Evolutionary conservation across 2,329 filamentous ascomycete species (phyloP).

Genomic region (Aspergillus proliferans): DNA sequence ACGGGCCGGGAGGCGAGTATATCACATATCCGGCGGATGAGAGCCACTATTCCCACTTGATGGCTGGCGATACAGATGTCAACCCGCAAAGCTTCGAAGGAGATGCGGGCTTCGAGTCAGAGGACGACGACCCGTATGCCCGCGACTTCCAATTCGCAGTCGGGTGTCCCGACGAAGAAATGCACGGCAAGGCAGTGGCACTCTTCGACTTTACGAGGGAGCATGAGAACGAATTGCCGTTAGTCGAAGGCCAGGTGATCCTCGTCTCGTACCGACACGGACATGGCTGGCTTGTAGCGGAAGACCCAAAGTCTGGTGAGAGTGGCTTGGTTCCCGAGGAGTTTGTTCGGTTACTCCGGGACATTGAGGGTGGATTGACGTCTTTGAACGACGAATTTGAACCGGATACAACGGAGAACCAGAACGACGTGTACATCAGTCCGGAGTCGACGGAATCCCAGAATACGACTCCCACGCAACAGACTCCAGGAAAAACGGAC

Average conservation of each 20-base stretch:
- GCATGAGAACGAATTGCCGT: constrained; percentile 90
- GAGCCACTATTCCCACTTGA: constrained; percentile 49
- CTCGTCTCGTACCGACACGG: constrained; percentile 94
- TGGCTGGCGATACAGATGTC: constrained; percentile 32
- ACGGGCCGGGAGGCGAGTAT: constrained; percentile 72
- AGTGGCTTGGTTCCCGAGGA: constrained; percentile 93
- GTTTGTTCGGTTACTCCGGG: constrained; percentile 84
- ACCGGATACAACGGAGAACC: constrained; percentile 41
- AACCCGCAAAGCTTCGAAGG: constrained; percentile 31
- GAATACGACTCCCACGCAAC: constrained; percentile 1
- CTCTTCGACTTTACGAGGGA: constrained; percentile 92
- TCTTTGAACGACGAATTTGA: constrained; percentile 56
- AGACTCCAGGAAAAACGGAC: constrained; percentile 3
- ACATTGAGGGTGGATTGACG: constrained; percentile 85
- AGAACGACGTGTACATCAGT: constrained; percentile 47
- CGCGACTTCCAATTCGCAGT: constrained; percentile 93
- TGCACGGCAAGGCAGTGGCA: constrained; percentile 93
- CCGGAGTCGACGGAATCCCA: constrained; percentile 46
- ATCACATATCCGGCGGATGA: constrained; percentile 69
- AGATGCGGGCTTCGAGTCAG: constrained; percentile 32
- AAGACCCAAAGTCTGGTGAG: constrained; percentile 89
- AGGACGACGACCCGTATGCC: constrained; percentile 63
- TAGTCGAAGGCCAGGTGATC: constrained; percentile 92
- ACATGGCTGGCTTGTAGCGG: constrained; percentile 94
- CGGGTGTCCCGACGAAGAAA: constrained; percentile 91